These are phyloP conservation scores for Lipomyces oligophaga DNA, from an alignment of 805 yeast species.

Conservation along the genomic window DNA sequence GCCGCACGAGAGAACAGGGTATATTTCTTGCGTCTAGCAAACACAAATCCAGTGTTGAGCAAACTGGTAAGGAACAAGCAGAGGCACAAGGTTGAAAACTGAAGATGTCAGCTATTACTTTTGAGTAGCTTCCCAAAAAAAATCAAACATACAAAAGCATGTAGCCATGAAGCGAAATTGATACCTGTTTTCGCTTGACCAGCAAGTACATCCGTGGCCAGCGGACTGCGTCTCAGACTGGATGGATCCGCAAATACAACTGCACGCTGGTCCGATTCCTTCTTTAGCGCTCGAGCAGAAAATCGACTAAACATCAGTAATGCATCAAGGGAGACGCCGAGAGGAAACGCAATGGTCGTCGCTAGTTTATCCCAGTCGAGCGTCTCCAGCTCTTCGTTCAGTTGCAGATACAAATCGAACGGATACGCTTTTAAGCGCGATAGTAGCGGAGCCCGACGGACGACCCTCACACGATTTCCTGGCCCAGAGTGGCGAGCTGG, in stretches of 20 bases:
- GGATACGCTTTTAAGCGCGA: slow-evolving; percentile 25
- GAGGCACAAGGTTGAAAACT: slow-evolving; percentile 18
- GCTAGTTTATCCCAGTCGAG: slow-evolving; percentile 26
- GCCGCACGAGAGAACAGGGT: slow-evolving; percentile 19
- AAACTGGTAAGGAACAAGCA: slow-evolving; percentile 11
- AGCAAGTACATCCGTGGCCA: slow-evolving; percentile 14
- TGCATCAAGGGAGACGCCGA: slow-evolving; percentile 18
- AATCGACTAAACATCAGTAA: slow-evolving; percentile 15
- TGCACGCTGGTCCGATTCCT: neutral
- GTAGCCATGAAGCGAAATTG: slow-evolving; percentile 8
- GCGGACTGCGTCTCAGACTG: slow-evolving; percentile 9
- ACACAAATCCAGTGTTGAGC: slow-evolving; percentile 16
- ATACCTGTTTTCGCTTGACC: slow-evolving; percentile 6
- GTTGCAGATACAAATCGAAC: slow-evolving; percentile 11
- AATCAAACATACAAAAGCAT: slow-evolving; percentile 6
- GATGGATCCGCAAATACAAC: slow-evolving; percentile 8
- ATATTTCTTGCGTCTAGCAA: slow-evolving; percentile 16
- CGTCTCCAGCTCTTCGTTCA: slow-evolving; percentile 20
- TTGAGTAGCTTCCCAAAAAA: neutral
- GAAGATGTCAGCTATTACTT: neutral
- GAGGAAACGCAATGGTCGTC: slow-evolving; percentile 12
- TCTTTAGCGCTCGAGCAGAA: slow-evolving; percentile 3
- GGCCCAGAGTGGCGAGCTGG: too few relatives aligned
- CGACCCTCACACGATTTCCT: slow-evolving; percentile 2
- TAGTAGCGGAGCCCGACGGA: slow-evolving; percentile 20